Evolutionary conservation across 2,329 filamentous ascomycete species (phyloP).

Genomic region (Xylariaceae sp.): DNA sequence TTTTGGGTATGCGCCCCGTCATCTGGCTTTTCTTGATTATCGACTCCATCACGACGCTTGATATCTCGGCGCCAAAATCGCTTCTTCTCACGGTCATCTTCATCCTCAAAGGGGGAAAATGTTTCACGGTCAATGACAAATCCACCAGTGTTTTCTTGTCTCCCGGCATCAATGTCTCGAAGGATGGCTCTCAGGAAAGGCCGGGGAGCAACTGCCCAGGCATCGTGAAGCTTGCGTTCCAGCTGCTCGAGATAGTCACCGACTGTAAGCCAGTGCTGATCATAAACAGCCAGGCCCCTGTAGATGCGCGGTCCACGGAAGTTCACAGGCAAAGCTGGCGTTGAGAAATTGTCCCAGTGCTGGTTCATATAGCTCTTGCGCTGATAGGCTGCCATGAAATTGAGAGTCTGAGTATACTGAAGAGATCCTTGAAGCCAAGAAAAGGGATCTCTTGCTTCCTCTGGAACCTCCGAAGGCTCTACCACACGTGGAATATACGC

Average conservation of each 20-base stretch:
- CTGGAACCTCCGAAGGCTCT: slow-evolving; percentile 7
- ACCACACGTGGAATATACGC: slow-evolving; percentile 19
- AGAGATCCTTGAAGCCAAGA: slow-evolving; percentile 31
- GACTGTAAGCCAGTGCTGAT: slow-evolving; percentile 30
- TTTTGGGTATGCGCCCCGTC: neutral
- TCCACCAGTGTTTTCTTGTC: slow-evolving; percentile 8
- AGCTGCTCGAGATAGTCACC: slow-evolving; percentile 29
- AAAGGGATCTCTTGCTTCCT: slow-evolving; percentile 29
- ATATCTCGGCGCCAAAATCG: slow-evolving; percentile 23
- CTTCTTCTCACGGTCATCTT: slow-evolving; percentile 10
- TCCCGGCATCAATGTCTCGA: slow-evolving; percentile 27
- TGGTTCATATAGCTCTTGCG: slow-evolving; percentile 22
- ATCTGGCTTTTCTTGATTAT: neutral
- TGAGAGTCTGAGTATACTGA: slow-evolving; percentile 23
- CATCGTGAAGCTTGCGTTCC: slow-evolving; percentile 12
- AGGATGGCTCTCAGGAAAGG: slow-evolving; percentile 26
- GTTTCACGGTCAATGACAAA: neutral
- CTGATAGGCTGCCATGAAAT: slow-evolving; percentile 23
- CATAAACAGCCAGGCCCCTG: slow-evolving; percentile 25
- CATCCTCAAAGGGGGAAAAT: neutral
- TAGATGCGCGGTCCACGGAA: slow-evolving; percentile 31
- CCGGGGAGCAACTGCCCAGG: slow-evolving; percentile 24
- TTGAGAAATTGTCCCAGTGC: slow-evolving; percentile 21
- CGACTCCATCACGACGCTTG: slow-evolving; percentile 16
- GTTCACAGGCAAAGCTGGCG: slow-evolving; percentile 28